Evolutionary conservation across 2,329 filamentous ascomycete genomes (phyloP).

Genomic region (Plenodomus tracheiphilus): DNA sequence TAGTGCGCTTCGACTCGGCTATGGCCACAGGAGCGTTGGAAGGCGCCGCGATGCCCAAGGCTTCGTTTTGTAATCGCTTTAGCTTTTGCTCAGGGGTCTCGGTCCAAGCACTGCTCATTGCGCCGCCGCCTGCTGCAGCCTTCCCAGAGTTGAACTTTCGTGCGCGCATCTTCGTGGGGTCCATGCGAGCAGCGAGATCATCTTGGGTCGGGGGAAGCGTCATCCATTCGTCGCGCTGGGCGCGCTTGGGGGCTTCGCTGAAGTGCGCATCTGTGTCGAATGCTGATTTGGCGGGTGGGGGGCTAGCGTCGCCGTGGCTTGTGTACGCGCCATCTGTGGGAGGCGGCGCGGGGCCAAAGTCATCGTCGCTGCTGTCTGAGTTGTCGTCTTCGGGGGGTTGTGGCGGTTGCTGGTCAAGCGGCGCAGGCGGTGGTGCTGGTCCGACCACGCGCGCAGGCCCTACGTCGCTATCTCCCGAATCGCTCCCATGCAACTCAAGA

Average conservation of each 20-base stretch:
- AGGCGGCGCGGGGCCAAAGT: conserved; percentile 52
- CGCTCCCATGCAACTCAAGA: conserved; percentile 25
- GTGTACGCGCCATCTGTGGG: conserved; percentile 23
- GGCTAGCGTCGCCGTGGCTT: conserved; percentile 13
- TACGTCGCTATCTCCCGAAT: conserved; percentile 27
- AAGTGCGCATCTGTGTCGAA: conserved; percentile 40
- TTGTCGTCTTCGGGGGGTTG: conserved; percentile 43
- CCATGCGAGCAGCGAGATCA: conserved; percentile 63
- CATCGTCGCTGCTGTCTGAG: conserved; percentile 46
- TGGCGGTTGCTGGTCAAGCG: conserved; percentile 51
- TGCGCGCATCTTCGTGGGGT: conserved; percentile 80
- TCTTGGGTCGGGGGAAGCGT: conserved; percentile 55
- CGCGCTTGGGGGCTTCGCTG: conserved; percentile 45
- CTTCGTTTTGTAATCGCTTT: conserved; percentile 76
- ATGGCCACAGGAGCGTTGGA: conserved; percentile 29
- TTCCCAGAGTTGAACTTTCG: conserved; percentile 80
- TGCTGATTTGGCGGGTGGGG: conserved; percentile 23
- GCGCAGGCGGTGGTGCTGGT: conserved; percentile 57
- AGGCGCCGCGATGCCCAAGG: conserved; percentile 69
- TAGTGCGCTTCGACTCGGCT: conserved; percentile 38
- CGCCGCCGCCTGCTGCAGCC: conserved; percentile 54
- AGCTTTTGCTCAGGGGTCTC: conserved; percentile 90
- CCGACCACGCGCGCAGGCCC: conserved; percentile 52
- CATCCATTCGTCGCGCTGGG: conserved; percentile 73
- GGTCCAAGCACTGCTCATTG: conserved; percentile 73